Evolutionary conservation across 106 monocot genomes (phyloP), one percentile per base, ranked within the genome.

Genomic region (Dendrobium chrysotoxum): DNA sequence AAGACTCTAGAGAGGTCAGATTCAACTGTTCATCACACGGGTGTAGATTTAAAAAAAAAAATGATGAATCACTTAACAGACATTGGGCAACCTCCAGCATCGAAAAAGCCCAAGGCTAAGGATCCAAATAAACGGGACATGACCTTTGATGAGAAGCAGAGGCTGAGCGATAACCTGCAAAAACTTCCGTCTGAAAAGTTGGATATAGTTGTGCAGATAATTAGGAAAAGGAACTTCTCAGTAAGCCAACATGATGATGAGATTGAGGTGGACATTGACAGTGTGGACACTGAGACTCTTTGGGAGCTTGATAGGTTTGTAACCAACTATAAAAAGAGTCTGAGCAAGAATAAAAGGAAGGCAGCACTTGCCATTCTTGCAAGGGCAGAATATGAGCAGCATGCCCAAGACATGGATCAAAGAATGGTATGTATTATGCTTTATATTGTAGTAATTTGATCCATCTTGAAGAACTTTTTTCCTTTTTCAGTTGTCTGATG

Each of bases 261-360:
- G 53, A 95, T 95, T 80, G 95, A 95, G 58, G 95, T 95, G 64
- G 95, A 95, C 77, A 95, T 95, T 53, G 95, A 95, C 75, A 92
- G 91, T 78, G 88, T 93, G 42, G 95, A 95, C 80, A 87, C 50
- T 11, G 95, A 95, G 80, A 95, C 95, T 72, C 88, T 95, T 41
- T 95, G 95, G 95, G 95, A 95, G 80, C 93, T 95, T 64, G 92
- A 95, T 82, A 87, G 95, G 74, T 95, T 95, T 55, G 89, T 95
- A 30, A 91, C 95, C 2, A 95, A 95, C 80, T 38, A 81, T 74
- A 81, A 75, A 45, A 81, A 81, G 74, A 81, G 38, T 57, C 40
- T 81, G 10, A 81, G 74, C 54, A 81, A 81, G 74, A 53, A 81
- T 12, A 81, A 81, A 45, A 73, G 81, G 74, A 81, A 81, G 54